A percentile compares a stretch with the other conserved stretches of the same genome.
These are phyloP conservation scores for Capronia americana DNA, from an alignment of 2,329 filamentous ascomycete genomes.

Conservation along the genomic window DNA sequence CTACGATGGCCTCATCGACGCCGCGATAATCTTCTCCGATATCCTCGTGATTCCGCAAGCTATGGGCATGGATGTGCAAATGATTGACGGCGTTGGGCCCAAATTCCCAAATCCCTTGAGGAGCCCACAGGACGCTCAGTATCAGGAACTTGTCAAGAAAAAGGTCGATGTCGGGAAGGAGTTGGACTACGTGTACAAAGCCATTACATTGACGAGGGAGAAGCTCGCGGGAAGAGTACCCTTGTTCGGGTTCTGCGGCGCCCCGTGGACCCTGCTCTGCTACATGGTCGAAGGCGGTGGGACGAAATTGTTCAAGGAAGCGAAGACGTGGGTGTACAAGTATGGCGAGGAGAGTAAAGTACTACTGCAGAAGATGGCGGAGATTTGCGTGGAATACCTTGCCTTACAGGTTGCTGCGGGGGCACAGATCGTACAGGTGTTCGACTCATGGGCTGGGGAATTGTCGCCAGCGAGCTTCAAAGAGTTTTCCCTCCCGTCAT, in stretches of 20 bases:
- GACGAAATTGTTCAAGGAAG: constrained; percentile 90
- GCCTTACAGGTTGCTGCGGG: constrained; percentile 91
- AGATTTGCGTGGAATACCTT: constrained; percentile 93
- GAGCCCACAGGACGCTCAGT: constrained; percentile 82
- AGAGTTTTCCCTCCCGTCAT: constrained; percentile 83
- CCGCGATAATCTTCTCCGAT: constrained; percentile 98
- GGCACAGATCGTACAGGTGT: constrained; percentile 94
- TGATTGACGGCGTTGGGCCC: constrained; percentile 96
- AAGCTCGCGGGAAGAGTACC: constrained; percentile 90
- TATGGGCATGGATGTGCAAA: constrained; percentile 97
- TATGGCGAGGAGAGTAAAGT: constrained; percentile 80
- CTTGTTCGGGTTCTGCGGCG: constrained; percentile 93
- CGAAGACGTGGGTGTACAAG: constrained; percentile 96
- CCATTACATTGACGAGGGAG: constrained; percentile 86
- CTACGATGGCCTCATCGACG: constrained; percentile 87
- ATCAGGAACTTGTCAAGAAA: constrained; percentile 74
- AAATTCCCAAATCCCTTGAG: constrained; percentile 87
- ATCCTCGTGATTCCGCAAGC: constrained; percentile 98
- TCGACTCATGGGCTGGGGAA: constrained; percentile 98
- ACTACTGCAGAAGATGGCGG: constrained; percentile 87
- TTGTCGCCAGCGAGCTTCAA: constrained; percentile 83
- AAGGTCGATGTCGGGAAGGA: constrained; percentile 84
- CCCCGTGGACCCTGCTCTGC: constrained; percentile 94
- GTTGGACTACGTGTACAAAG: constrained; percentile 93
- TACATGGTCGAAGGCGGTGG: constrained; percentile 99